Evolutionary conservation across 2,329 filamentous ascomycete species (phyloP).

Genomic region (Botrytis pseudocinerea): DNA sequence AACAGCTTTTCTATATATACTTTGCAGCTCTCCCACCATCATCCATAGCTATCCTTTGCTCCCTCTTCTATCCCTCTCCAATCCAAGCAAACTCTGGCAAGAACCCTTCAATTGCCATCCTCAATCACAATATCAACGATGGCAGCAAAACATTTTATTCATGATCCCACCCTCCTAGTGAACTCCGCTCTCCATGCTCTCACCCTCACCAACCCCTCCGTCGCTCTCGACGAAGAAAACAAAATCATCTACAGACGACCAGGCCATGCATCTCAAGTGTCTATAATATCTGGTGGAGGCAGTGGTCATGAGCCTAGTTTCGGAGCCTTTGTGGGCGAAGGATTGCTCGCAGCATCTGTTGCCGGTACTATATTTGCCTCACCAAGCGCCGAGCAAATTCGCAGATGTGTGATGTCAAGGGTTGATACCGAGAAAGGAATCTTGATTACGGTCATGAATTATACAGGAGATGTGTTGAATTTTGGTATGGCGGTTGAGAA

Average conservation of each 20-base stretch:
- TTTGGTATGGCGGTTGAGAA: slow-evolving; percentile 95
- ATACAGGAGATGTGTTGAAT: slow-evolving; percentile 86
- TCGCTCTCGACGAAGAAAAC: slow-evolving; percentile 74
- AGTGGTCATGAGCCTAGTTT: slow-evolving; percentile 91
- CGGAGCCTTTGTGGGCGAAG: slow-evolving; percentile 78
- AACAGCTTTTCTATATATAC: neutral
- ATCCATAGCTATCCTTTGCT: neutral
- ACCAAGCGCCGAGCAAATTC: slow-evolving; percentile 79
- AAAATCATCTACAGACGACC: slow-evolving; percentile 82
- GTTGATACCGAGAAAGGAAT: slow-evolving; percentile 74
- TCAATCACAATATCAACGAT: slow-evolving; percentile 37
- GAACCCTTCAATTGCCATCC: neutral
- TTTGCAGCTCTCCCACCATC: neutral
- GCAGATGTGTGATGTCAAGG: slow-evolving; percentile 69
- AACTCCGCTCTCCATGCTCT: slow-evolving; percentile 72
- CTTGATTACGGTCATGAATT: slow-evolving; percentile 93
- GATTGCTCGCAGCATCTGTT: slow-evolving; percentile 77
- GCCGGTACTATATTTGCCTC: slow-evolving; percentile 86
- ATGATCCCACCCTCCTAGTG: slow-evolving; percentile 78
- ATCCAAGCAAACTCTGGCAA: neutral
- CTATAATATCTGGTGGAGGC: slow-evolving; percentile 84
- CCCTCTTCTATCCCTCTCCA: neutral
- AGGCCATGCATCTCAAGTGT: slow-evolving; percentile 61
- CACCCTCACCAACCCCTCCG: slow-evolving; percentile 79
- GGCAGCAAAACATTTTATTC: slow-evolving; percentile 83